Evolutionary conservation across 2,329 filamentous ascomycete genomes (phyloP).

Genomic region (Polychaeton citri): DNA sequence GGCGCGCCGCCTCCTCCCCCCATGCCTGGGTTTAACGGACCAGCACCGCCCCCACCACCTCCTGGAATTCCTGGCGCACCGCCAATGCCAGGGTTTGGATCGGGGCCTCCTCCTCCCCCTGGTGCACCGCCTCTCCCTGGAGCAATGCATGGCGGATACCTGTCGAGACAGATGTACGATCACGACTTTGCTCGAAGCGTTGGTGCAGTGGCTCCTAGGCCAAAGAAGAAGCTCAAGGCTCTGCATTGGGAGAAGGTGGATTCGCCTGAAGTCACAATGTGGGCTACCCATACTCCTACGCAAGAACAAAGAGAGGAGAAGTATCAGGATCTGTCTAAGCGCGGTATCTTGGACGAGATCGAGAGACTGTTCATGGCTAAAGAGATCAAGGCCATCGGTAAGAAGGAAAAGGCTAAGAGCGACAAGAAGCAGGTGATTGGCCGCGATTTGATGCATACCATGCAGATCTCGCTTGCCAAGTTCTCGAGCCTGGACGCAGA

Average conservation of each 20-base stretch:
- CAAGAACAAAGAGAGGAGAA: constrained; percentile 86
- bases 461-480: constrained; percentile 87
- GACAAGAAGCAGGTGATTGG: constrained; percentile 98
- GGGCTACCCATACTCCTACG: constrained; percentile 78
- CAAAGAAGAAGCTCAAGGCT: constrained; percentile 99
- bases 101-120: constrained; percentile 48
- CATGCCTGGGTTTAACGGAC: constrained; percentile 12
- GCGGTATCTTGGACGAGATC: constrained; percentile 93
- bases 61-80: constrained; percentile 27
- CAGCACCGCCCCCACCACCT: constrained; percentile 18
- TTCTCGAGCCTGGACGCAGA: constrained; percentile 77
- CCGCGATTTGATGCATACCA: constrained; percentile 75
- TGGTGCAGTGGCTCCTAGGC: constrained; percentile 66
- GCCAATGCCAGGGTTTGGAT: constrained; percentile 36
- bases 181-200: constrained; percentile 41
- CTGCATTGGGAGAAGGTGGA: constrained; percentile 99
- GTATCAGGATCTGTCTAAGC: constrained; percentile 81
- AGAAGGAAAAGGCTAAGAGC: constrained; percentile 53
- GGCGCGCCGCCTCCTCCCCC: constrained; percentile 28
- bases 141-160: constrained; percentile 53
- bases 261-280: constrained; percentile 78
- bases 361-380: constrained; percentile 97
- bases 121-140: constrained; percentile 51
- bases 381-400: constrained; percentile 79
- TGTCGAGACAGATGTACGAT: constrained; percentile 50